A percentile compares a stretch with the other conserved stretches of the same genome.
Evolutionary conservation across 768 basidiomycete species (phyloP).

Genomic region (Multifurca ochricompacta): DNA sequence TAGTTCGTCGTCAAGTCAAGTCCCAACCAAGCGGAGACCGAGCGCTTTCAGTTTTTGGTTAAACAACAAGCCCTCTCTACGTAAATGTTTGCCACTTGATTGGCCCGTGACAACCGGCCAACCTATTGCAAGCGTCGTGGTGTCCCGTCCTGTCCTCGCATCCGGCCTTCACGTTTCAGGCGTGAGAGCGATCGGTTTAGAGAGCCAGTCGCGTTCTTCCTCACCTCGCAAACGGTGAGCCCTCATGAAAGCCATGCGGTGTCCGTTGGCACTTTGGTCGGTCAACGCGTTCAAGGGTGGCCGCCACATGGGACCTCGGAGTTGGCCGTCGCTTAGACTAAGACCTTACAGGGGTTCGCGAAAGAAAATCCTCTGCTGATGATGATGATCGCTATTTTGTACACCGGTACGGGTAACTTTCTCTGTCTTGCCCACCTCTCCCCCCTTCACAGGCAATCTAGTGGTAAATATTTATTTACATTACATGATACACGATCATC

Average conservation of each 20-base stretch:
- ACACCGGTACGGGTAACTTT: too few relatives aligned
- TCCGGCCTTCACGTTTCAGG: background rate
- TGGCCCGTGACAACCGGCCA: slow-evolving; percentile 10
- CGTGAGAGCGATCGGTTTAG: background rate
- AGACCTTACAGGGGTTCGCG: too few relatives aligned
- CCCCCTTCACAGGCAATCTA: too few relatives aligned
- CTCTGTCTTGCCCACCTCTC: too few relatives aligned
- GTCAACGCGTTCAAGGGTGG: background rate
- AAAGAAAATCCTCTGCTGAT: too few relatives aligned
- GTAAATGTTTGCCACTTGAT: slow-evolving; percentile 4
- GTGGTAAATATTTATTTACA: too few relatives aligned
- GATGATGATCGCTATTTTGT: background rate
- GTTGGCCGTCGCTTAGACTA: slow-evolving; percentile 1
- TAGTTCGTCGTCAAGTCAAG: slow-evolving; percentile 9
- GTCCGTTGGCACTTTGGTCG: background rate
- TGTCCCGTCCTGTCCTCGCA: too few relatives aligned
- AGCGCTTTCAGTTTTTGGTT: background rate
- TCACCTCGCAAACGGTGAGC: background rate
- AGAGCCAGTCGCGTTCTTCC: background rate
- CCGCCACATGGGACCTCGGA: background rate
- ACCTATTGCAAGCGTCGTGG: too few relatives aligned
- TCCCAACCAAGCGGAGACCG: background rate
- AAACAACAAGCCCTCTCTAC: background rate
- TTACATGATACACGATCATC: too few relatives aligned
- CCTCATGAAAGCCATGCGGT: background rate